A percentile compares a stretch with the other conserved stretches of the same genome.
phyloP scores from a whole-genome alignment of 1,139 yeast genomes.

The Chernovozyma aurita region DNA sequence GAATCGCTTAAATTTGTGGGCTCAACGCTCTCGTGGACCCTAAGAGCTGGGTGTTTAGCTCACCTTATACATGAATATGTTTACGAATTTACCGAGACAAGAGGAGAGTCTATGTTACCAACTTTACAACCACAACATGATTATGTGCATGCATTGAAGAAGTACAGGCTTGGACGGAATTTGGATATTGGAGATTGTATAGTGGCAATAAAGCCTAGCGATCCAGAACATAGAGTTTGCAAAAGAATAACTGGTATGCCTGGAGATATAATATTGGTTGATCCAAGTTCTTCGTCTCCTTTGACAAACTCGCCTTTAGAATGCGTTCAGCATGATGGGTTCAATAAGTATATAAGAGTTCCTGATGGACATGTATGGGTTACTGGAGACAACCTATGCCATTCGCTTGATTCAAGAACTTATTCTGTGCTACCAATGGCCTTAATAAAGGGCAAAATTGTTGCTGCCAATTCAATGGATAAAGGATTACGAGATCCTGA shows the following conservation, averaged over 20 bases:
- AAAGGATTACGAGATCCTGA: conserved; percentile 24
- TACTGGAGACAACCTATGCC: conserved; percentile 88
- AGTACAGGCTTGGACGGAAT: conserved; percentile 52
- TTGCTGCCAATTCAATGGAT: conserved; percentile 55
- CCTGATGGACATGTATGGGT: conserved; percentile 97
- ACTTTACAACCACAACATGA: conserved; percentile 73
- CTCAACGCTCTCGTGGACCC: conserved; percentile 39
- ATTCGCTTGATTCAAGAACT: conserved; percentile 85
- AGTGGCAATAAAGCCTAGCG: conserved; percentile 87
- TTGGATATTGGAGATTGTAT: conserved; percentile 80
- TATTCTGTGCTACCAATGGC: conserved; percentile 89
- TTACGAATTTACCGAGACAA: conserved; percentile 75
- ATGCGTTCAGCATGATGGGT: conserved; percentile 36
- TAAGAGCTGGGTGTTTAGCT: conserved; percentile 64
- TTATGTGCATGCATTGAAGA: conserved; percentile 74
- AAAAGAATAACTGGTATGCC: conserved; percentile 96
- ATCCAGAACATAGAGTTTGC: conserved; percentile 81
- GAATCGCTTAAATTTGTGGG: conserved; percentile 28
- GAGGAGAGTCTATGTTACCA: conserved; percentile 95
- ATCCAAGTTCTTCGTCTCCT: conserved; percentile 64
- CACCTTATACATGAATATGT: conserved; percentile 64
- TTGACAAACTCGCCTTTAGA: conserved; percentile 39
- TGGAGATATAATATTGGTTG: conserved; percentile 77
- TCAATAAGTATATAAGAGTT: conserved; percentile 57
- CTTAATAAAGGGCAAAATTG: conserved; percentile 78